phyloP scores from a whole-genome alignment of 768 basidiomycete species.

The Panaeolus cyanescens region DNA sequence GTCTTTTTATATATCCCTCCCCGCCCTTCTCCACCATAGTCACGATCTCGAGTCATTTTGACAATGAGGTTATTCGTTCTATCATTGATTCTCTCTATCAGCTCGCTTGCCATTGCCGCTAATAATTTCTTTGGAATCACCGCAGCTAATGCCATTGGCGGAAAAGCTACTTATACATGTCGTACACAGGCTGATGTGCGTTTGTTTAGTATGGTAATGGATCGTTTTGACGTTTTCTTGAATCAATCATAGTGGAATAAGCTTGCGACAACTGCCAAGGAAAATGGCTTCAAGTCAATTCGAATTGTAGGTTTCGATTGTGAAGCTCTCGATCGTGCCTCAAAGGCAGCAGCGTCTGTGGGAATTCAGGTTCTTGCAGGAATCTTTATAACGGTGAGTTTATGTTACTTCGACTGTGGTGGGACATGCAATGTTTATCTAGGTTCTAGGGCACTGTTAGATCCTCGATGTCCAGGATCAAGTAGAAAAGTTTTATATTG shows the following conservation, averaged over 20 bases:
- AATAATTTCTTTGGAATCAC: slow-evolving; percentile 35
- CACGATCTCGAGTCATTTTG: background rate
- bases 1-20: background rate
- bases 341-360: slow-evolving; percentile 31
- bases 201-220: no score
- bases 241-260: slow-evolving; percentile 32
- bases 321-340: slow-evolving; percentile 36
- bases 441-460: slow-evolving; percentile 32
- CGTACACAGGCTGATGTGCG: slow-evolving; percentile 34
- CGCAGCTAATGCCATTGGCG: slow-evolving; percentile 33
- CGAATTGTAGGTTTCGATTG: slow-evolving; percentile 41
- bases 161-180: slow-evolving; percentile 29
- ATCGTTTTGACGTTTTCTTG: no score
- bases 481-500: slow-evolving; percentile 21
- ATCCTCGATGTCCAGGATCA: slow-evolving; percentile 18
- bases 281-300: slow-evolving; percentile 34
- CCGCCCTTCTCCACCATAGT: background rate
- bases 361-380: slow-evolving; percentile 37
- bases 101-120: slow-evolving; percentile 18
- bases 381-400: slow-evolving; percentile 31
- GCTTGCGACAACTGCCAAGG: slow-evolving; percentile 31
- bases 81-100: slow-evolving; percentile 8
- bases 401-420: background rate
- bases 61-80: background rate
- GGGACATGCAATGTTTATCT: background rate